These are phyloP conservation scores for Calonectria fujianensis DNA, from an alignment of 2,329 filamentous ascomycete genomes.

Conservation along the genomic window DNA sequence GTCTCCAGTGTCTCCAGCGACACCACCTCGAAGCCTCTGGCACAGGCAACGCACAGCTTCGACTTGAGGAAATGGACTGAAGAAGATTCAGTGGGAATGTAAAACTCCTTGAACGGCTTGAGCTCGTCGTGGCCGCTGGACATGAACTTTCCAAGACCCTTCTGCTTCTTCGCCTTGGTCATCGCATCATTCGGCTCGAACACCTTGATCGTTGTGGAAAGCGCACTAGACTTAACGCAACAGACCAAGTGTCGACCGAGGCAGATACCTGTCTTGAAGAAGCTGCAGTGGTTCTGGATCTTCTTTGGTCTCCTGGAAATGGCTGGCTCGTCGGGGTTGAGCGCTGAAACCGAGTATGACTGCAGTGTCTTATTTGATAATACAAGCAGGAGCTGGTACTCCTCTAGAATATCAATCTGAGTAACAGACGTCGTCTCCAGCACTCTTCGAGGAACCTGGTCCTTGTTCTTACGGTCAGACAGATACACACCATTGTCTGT, in stretches of 20 bases:
- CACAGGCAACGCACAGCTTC: slow-evolving; percentile 96
- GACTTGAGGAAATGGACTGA: slow-evolving; percentile 98
- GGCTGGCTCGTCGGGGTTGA: slow-evolving; percentile 89
- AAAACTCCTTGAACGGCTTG: slow-evolving; percentile 98
- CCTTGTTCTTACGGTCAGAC: slow-evolving; percentile 92
- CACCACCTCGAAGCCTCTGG: slow-evolving; percentile 97
- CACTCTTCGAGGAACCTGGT: slow-evolving; percentile 86
- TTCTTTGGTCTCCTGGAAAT: slow-evolving; percentile 92
- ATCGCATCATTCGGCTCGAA: slow-evolving; percentile 97
- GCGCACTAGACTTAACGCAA: slow-evolving; percentile 93
- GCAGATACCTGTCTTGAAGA: slow-evolving; percentile 98
- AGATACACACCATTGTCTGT: slow-evolving; percentile 96
- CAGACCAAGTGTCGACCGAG: slow-evolving; percentile 95
- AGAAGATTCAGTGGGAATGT: slow-evolving; percentile 98
- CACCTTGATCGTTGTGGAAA: slow-evolving; percentile 99
- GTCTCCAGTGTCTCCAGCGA: slow-evolving; percentile 98
- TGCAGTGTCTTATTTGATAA: slow-evolving; percentile 94
- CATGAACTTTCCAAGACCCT: slow-evolving; percentile 96
- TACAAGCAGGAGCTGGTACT: slow-evolving; percentile 93
- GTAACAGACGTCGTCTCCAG: slow-evolving; percentile 92
- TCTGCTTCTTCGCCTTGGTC: slow-evolving; percentile 95
- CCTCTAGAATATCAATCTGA: slow-evolving; percentile 96
- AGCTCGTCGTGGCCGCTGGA: slow-evolving; percentile 93
- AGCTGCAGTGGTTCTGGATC: slow-evolving; percentile 97
- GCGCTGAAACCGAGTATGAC: slow-evolving; percentile 90